Conservation (phyloP, 2,329 filamentous ascomycete genomes). For the Aspergillus thermomutatus region DNA sequence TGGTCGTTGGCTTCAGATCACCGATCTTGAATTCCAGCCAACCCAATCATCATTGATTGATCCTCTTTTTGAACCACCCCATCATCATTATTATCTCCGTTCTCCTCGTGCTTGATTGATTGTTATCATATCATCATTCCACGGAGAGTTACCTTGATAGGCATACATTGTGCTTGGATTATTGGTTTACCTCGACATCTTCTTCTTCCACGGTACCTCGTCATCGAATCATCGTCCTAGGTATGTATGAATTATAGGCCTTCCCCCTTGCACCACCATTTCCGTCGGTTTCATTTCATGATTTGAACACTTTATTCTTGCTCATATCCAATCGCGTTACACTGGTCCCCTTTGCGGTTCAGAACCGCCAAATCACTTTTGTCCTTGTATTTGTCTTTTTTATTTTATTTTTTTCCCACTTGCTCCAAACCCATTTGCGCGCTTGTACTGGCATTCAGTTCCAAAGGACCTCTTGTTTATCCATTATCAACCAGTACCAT, state of each 20-base stretch:
- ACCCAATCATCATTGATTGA: conserved; percentile 18
- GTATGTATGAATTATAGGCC: conserved; percentile 14
- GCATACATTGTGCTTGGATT: not conserved
- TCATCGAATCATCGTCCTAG: conserved; percentile 23
- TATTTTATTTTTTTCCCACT: conserved; percentile 9
- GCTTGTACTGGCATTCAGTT: conserved; percentile 16
- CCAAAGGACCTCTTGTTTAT: conserved; percentile 8
- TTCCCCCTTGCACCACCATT: conserved; percentile 12
- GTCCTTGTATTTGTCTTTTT: conserved; percentile 1
- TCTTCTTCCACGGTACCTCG: conserved; percentile 14
- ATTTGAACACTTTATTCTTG: conserved; percentile 15
- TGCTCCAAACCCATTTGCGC: conserved; percentile 8
- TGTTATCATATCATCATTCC: conserved; percentile 3
- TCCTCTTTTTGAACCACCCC: conserved; percentile 1
- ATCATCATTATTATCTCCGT: conserved; percentile 8
- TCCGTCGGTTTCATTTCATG: conserved; percentile 9
- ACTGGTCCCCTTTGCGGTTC: conserved; percentile 3
- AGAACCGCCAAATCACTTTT: conserved; percentile 9
- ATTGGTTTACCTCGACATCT: conserved; percentile 6
- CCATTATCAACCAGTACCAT: conserved; percentile 2
- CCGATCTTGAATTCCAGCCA: conserved; percentile 15
- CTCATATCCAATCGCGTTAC: conserved; percentile 17
- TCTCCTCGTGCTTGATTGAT: conserved; percentile 18
- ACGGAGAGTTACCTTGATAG: not conserved
- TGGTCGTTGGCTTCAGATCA: conserved; percentile 20